A percentile compares a stretch with the other conserved stretches of the same genome.
These are phyloP conservation scores for Dictyostelium capitatum DNA, from an alignment of 78 protist species.

Conservation along the genomic window DNA sequence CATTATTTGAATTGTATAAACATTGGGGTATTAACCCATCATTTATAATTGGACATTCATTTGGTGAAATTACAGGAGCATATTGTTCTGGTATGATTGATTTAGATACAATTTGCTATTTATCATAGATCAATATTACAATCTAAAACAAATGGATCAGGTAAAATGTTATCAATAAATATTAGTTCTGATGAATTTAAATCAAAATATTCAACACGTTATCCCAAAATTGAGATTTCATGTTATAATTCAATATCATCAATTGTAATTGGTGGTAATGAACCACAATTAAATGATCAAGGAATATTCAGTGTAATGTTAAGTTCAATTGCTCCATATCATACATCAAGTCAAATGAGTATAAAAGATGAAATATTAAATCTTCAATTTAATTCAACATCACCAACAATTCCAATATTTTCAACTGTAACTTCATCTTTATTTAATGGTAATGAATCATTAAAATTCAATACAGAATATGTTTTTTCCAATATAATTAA, in stretches of 20 bases:
- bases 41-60: constrained; percentile 36
- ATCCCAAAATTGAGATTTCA: not conserved
- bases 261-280: constrained; percentile 9
- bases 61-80: constrained; percentile 54
- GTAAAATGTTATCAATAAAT: constrained; percentile 44
- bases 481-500: not conserved
- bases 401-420: too few relatives aligned
- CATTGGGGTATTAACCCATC: constrained; percentile 11
- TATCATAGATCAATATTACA: constrained; percentile 4
- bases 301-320: too few relatives aligned
- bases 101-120: not conserved
- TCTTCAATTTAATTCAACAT: too few relatives aligned
- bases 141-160: constrained; percentile 18
- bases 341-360: not conserved
- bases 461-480: not conserved
- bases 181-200: not conserved
- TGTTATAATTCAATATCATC: constrained; percentile 27
- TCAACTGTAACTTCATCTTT: not conserved
- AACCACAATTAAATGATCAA: not conserved
- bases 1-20: not conserved
- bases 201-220: not conserved
- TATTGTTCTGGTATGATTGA: not conserved
- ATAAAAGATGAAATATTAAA: too few relatives aligned
- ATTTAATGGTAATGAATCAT: too few relatives aligned
- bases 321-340: too few relatives aligned